A percentile compares a stretch with the other conserved stretches of the same genome.
These are phyloP conservation scores for Ziziphus jujuba DNA, from an alignment of 306 rosid genomes.

Conservation along the genomic window DNA sequence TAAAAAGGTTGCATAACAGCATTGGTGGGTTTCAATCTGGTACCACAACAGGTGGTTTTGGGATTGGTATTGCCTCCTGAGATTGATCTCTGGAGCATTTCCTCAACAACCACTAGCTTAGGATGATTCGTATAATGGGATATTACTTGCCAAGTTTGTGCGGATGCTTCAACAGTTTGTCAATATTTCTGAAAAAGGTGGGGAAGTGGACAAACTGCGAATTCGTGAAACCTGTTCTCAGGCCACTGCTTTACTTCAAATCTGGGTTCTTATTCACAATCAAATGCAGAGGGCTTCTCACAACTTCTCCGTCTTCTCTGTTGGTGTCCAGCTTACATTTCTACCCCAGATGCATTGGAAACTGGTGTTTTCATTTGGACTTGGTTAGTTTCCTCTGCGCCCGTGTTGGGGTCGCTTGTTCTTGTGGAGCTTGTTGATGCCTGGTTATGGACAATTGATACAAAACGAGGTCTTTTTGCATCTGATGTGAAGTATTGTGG, in stretches of 20 bases:
- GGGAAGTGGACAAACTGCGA: conserved; percentile 77
- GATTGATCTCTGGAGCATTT: conserved; percentile 91
- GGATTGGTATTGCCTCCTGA: conserved; percentile 79
- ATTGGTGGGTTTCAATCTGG: conserved; percentile 89
- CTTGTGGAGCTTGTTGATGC: conserved; percentile 99
- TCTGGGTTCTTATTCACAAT: conserved; percentile 84
- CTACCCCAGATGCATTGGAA: conserved; percentile 91
- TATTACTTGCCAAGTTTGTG: conserved; percentile 84
- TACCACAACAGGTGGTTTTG: conserved; percentile 64
- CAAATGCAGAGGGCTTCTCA: conserved; percentile 87
- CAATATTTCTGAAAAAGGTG: conserved; percentile 86
- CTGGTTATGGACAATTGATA: conserved; percentile 99
- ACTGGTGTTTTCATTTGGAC: conserved; percentile 97
- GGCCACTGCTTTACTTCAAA: conserved; percentile 96
- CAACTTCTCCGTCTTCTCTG: conserved; percentile 99
- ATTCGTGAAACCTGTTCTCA: conserved; percentile 96
- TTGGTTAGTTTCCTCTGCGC: conserved; percentile 99
- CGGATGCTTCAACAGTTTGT: conserved; percentile 90
- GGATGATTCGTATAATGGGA: conserved; percentile 81
- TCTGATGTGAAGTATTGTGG: conserved; percentile 73
- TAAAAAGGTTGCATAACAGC: conserved; percentile 95
- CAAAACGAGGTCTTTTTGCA: conserved; percentile 91
- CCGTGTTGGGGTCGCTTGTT: conserved; percentile 84
- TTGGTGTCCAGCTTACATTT: conserved; percentile 98
- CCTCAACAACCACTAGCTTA: conserved; percentile 77